Percentiles rank a stretch among this genome's conserved stretches.
These are phyloP conservation scores for Endogone sp. DNA, from an alignment of 192 early-diverging fungal genomes.

Conservation along the genomic window DNA sequence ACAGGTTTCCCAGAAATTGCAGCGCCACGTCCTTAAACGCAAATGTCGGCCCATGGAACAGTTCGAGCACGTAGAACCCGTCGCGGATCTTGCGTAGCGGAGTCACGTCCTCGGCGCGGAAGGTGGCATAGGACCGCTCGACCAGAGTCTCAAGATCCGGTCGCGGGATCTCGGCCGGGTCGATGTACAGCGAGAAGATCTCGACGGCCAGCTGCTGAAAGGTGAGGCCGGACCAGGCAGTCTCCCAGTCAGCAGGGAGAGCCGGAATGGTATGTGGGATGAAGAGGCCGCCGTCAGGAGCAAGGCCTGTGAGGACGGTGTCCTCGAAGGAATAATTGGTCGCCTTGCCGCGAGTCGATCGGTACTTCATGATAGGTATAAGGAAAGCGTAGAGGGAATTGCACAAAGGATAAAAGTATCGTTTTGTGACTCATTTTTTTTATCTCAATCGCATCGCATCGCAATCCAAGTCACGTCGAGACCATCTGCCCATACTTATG, in stretches of 20 bases:
- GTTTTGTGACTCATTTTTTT: no score
- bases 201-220: constrained; percentile 82
- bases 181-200: constrained; percentile 84
- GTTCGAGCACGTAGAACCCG: constrained; percentile 77
- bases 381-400: not conserved
- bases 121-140: constrained; percentile 72
- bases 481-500: no score
- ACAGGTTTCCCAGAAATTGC: constrained; percentile 95
- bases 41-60: constrained; percentile 97
- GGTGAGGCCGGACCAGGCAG: constrained; percentile 64
- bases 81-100: constrained; percentile 66
- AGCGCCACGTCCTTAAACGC: constrained; percentile 99
- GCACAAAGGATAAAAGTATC: constrained; percentile 2
- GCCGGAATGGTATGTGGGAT: constrained; percentile 82
- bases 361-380: constrained; percentile 87
- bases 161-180: constrained; percentile 69
- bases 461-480: no score
- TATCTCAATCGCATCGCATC: no score
- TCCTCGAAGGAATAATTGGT: constrained; percentile 77
- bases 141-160: constrained; percentile 66
- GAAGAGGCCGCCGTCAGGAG: constrained; percentile 92
- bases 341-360: constrained; percentile 81
- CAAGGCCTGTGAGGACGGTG: constrained; percentile 88
- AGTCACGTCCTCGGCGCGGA: constrained; percentile 70
- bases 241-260: constrained; percentile 66